Evolutionary conservation across 805 yeast species (phyloP), one percentile per base, ranked within the genome.

Genomic region (Lipomyces oligophaga): DNA sequence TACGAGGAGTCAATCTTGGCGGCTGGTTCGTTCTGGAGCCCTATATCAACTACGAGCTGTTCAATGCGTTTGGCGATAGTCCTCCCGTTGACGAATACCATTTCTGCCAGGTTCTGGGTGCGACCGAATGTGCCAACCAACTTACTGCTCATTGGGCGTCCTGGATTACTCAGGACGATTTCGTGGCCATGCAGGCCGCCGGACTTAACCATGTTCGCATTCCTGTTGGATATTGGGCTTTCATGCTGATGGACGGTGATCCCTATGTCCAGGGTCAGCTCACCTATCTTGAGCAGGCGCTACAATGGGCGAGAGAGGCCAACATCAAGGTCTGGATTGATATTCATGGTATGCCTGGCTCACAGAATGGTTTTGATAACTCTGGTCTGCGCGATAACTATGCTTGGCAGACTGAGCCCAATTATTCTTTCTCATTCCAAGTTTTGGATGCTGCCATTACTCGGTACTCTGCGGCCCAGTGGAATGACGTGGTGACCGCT

Each of bases 361-460:
- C 95, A 19, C 97, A 89, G 66, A 89, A 89, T 64, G 97, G 97
- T 11, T 90, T 87, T 61, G 97, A 89, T 67, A 89, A 89, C 71
- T 85, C 95, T 34, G 43, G 39, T 13, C 40, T 18, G n/a, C 44
- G 41, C 38, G 96, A 82, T 63, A 34, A 57, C 2, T 59, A 71
- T 37, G 64, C 64, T 3, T 86, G 83, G 78, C 82, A 73, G 36
- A 72, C 69, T 25, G 72, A 74, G 47, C 63, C 58, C 22, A 79
- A 81, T 60, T 67, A 74, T 34, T 66, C 72, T 27, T 58, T 77
- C 20, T 81, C 94, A 1, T 59, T 75, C 41, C 62, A 71, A 4
- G 84, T 80, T 2, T 64, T 88, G 46, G 63, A 71, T 19, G 59
- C 68, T 21, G 72, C 87, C 35, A 68, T 79, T 41, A 63, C 72